A percentile compares a stretch with the other conserved stretches of the same genome.
Evolutionary conservation across 805 yeast genomes (phyloP).

Genomic region (Yarrowia deformans): DNA sequence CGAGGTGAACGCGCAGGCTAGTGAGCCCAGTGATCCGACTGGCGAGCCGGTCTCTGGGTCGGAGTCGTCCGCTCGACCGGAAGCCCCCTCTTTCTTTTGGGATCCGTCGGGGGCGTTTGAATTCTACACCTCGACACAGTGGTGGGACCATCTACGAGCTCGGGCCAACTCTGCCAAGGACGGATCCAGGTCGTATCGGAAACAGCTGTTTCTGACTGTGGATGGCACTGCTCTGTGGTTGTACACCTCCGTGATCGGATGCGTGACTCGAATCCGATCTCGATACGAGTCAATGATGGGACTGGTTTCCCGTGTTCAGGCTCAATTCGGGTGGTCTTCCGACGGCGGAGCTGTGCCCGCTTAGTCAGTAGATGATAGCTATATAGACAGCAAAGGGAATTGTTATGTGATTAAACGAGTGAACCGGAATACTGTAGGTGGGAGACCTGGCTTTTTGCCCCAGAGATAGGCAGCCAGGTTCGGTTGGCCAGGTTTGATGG

Average conservation of each 20-base stretch:
- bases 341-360: slow-evolving; percentile 14
- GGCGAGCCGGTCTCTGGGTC: slow-evolving; percentile 1
- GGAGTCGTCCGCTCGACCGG: background rate
- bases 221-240: slow-evolving; percentile 4
- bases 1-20: background rate
- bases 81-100: slow-evolving; percentile 22
- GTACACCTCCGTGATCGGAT: background rate
- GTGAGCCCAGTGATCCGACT: background rate
- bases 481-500: background rate
- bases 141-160: slow-evolving; percentile 19
- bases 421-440: no score
- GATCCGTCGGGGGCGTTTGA: slow-evolving; percentile 6
- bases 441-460: background rate
- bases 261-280: slow-evolving; percentile 4
- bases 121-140: slow-evolving; percentile 7
- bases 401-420: no score
- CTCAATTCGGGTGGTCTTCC: slow-evolving; percentile 11
- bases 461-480: background rate
- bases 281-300: slow-evolving; percentile 8
- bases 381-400: background rate
- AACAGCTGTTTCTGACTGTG: slow-evolving; percentile 23
- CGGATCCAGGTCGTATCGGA: slow-evolving; percentile 21
- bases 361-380: background rate
- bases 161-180: slow-evolving; percentile 10
- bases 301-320: slow-evolving; percentile 21